A percentile compares a stretch with the other conserved stretches of the same genome.
phyloP scores from a whole-genome alignment of 2,329 filamentous ascomycete species.

The Sclerotinia trifoliorum region DNA sequence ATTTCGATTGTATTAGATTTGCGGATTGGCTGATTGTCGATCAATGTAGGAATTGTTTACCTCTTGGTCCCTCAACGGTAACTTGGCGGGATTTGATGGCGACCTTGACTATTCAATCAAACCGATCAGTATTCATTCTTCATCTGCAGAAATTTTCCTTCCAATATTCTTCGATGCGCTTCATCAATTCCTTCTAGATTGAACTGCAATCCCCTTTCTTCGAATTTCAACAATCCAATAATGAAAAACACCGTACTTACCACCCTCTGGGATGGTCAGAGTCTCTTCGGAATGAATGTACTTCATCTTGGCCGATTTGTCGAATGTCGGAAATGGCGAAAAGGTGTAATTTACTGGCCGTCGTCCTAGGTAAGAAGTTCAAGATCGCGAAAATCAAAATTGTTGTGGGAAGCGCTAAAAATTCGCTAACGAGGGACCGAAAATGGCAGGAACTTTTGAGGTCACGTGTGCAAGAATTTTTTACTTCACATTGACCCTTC shows the following conservation, averaged over 20 bases:
- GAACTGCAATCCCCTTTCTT: neutral
- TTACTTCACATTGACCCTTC: neutral
- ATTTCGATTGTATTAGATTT: slow-evolving; percentile 41
- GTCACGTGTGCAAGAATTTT: neutral
- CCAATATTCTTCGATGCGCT: slow-evolving; percentile 12
- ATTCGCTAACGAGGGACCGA: slow-evolving; percentile 18
- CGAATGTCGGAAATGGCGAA: slow-evolving; percentile 27
- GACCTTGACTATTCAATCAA: slow-evolving; percentile 77
- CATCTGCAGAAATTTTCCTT: slow-evolving; percentile 13
- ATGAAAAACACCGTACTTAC: slow-evolving; percentile 57
- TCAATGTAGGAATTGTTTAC: slow-evolving; percentile 46
- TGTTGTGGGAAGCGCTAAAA: slow-evolving; percentile 23
- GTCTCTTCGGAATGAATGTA: slow-evolving; percentile 99
- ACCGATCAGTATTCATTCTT: slow-evolving; percentile 41
- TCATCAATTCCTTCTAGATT: slow-evolving; percentile 17
- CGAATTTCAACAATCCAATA: neutral
- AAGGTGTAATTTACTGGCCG: slow-evolving; percentile 23
- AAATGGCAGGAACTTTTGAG: slow-evolving; percentile 9
- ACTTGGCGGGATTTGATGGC: slow-evolving; percentile 94
- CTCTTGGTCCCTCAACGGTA: slow-evolving; percentile 95
- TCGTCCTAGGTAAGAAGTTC: slow-evolving; percentile 22
- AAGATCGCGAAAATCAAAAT: slow-evolving; percentile 24
- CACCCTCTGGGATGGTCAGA: slow-evolving; percentile 93
- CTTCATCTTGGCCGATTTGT: slow-evolving; percentile 76
- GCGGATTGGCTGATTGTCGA: slow-evolving; percentile 25